phyloP scores from a whole-genome alignment of 352 stramenopile genomes.

The Peronospora belbahrii region DNA sequence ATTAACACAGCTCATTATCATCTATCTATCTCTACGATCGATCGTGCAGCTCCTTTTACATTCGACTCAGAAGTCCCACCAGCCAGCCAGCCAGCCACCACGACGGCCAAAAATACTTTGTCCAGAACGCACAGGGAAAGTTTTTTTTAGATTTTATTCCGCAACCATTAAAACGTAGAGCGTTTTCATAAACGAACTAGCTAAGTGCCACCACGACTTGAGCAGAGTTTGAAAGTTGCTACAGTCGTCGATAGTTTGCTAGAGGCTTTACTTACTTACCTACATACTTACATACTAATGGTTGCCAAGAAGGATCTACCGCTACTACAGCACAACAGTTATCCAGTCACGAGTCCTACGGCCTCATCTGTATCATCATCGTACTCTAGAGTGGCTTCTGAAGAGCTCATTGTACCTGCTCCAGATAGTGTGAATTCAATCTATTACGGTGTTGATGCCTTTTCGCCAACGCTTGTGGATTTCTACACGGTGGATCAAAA shows the following conservation, averaged over 20 bases:
- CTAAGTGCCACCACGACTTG: too few relatives aligned
- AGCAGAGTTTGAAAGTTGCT: slow-evolving; percentile 28
- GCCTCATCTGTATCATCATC: slow-evolving; percentile 46
- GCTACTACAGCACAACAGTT: slow-evolving; percentile 42
- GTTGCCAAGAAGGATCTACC: slow-evolving; percentile 43
- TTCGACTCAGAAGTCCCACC: neutral
- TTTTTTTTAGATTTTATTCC: slow-evolving; percentile 19
- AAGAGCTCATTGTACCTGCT: slow-evolving; percentile 73
- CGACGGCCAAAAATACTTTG: neutral
- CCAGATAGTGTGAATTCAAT: slow-evolving; percentile 71
- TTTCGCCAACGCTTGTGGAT: slow-evolving; percentile 80
- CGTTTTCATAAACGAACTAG: too few relatives aligned
- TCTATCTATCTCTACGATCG: too few relatives aligned
- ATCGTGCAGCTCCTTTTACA: neutral
- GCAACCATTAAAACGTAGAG: too few relatives aligned
- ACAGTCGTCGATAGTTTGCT: too few relatives aligned
- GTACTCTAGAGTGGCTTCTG: slow-evolving; percentile 56
- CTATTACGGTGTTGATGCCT: slow-evolving; percentile 82
- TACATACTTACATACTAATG: too few relatives aligned
- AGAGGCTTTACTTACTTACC: too few relatives aligned
- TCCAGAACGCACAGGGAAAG: slow-evolving; percentile 7
- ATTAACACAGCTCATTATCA: too few relatives aligned
- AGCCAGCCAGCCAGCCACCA: too few relatives aligned
- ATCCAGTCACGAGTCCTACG: slow-evolving; percentile 28
- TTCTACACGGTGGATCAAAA: slow-evolving; percentile 83